These are phyloP conservation scores for Pichia occidentalis DNA, from an alignment of 805 yeast species.

Conservation along the genomic window DNA sequence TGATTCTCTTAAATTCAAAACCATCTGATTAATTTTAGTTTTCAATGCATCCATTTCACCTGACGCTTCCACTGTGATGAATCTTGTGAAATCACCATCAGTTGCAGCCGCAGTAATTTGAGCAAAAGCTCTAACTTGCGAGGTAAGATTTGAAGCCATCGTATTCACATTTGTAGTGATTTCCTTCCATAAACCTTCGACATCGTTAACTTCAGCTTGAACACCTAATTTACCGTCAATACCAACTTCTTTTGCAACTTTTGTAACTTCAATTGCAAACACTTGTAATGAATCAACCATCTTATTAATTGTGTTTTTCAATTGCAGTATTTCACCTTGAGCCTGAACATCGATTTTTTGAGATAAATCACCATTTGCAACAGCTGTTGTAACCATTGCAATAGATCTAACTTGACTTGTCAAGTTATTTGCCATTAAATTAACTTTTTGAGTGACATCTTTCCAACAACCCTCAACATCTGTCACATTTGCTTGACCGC, in stretches of 20 bases:
- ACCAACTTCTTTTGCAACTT: constrained; percentile 91
- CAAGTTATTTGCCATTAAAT: constrained; percentile 80
- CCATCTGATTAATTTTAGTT: constrained; percentile 72
- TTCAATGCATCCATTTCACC: constrained; percentile 82
- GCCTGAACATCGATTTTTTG: constrained; percentile 86
- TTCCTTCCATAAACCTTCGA: constrained; percentile 88
- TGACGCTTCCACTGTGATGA: constrained; percentile 84
- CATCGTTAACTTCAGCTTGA: constrained; percentile 85
- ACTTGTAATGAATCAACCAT: constrained; percentile 90
- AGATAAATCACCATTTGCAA: constrained; percentile 81
- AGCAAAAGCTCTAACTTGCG: constrained; percentile 90
- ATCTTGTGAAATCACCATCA: constrained; percentile 86
- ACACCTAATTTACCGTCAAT: constrained; percentile 90
- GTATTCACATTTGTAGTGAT: constrained; percentile 87
- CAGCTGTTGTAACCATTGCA: constrained; percentile 88
- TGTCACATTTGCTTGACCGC: constrained; percentile 83
- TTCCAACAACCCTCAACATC: constrained; percentile 90
- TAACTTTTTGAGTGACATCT: constrained; percentile 80
- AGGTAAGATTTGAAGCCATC: constrained; percentile 89
- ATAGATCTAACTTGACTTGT: constrained; percentile 86
- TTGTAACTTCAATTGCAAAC: constrained; percentile 81
- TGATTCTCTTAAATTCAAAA: constrained; percentile 76
- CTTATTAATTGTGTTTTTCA: constrained; percentile 80
- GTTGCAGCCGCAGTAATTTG: constrained; percentile 93
- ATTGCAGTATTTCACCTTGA: constrained; percentile 81